Conservation (phyloP, 306 rosid species). For the Notholithocarpus densiflorus region DNA sequence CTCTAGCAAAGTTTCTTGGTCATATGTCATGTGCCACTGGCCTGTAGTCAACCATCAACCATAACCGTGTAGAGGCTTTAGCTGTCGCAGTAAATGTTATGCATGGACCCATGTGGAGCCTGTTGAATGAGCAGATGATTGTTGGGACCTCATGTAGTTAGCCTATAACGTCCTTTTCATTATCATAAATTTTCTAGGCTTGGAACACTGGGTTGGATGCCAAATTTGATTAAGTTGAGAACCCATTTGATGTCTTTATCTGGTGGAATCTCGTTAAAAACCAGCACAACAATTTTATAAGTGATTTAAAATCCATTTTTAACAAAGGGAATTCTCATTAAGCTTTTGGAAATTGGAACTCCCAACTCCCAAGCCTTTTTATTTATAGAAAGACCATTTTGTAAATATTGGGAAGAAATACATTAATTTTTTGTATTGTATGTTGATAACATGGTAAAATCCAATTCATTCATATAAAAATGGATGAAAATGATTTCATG, state of each 20-base stretch:
- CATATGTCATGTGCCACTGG: not conserved
- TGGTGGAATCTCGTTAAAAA: slow-evolving; percentile 6
- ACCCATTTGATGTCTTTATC: not conserved
- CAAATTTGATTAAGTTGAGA: not conserved
- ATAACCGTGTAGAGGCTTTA: not conserved
- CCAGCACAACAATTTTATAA: not conserved
- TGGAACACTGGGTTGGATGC: not conserved
- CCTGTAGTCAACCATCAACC: not conserved
- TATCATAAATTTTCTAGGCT: too few relatives aligned
- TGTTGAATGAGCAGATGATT: not conserved
- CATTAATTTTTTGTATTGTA: not conserved
- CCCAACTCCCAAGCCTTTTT: not conserved
- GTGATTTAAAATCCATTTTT: not conserved
- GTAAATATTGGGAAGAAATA: not conserved
- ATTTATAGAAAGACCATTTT: not conserved
- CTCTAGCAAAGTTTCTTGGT: not conserved
- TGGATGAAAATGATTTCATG: too few relatives aligned
- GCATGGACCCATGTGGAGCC: slow-evolving; percentile 15
- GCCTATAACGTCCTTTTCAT: not conserved
- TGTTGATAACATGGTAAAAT: too few relatives aligned
- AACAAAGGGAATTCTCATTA: too few relatives aligned
- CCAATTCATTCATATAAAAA: too few relatives aligned
- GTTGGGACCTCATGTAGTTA: not conserved
- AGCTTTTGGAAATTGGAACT: too few relatives aligned
- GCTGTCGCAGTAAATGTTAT: not conserved